Evolutionary conservation across 2,329 filamentous ascomycete species (phyloP).

Genomic region (Pseudofabraea citricarpa): DNA sequence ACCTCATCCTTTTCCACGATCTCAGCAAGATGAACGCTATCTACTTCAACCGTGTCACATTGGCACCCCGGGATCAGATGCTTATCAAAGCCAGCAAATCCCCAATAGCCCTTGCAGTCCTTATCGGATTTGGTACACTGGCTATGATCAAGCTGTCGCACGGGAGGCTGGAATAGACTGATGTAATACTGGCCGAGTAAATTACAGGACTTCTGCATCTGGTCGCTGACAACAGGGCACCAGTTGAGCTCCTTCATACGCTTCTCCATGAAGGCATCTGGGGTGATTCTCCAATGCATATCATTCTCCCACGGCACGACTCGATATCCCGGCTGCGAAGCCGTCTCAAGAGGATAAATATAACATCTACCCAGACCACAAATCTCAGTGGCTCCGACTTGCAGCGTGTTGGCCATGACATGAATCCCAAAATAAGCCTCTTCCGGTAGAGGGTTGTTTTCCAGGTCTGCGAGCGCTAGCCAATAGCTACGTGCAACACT

Average conservation of each 20-base stretch:
- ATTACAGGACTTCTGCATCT: constrained; percentile 2
- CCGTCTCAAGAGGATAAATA: background rate
- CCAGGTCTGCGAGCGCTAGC: constrained; percentile 1
- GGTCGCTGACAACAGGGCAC: constrained; percentile 8
- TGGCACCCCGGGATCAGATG: constrained; percentile 8
- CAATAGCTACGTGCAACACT: constrained; percentile 2
- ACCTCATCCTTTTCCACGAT: constrained; percentile 7
- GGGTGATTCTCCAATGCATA: constrained; percentile 4
- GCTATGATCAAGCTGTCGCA: constrained; percentile 7
- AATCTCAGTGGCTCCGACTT: constrained; percentile 6
- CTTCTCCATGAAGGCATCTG: constrained; percentile 2
- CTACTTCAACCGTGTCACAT: constrained; percentile 2
- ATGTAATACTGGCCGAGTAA: constrained; percentile 7
- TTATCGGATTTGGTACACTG: constrained; percentile 3
- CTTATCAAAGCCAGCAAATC: background rate
- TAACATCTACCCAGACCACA: background rate
- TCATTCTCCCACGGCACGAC: constrained; percentile 3
- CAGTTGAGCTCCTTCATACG: constrained; percentile 9
- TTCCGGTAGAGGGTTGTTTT: constrained; percentile 1
- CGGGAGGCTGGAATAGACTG: constrained; percentile 8
- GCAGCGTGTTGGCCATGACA: constrained; percentile 8
- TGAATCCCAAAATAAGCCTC: constrained; percentile 4
- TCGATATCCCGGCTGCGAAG: constrained; percentile 1
- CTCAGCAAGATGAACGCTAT: background rate
- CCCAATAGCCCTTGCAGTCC: constrained; percentile 2